Evolutionary conservation across 2,329 filamentous ascomycete genomes (phyloP).

Genomic region (Colletotrichum acutatum): DNA sequence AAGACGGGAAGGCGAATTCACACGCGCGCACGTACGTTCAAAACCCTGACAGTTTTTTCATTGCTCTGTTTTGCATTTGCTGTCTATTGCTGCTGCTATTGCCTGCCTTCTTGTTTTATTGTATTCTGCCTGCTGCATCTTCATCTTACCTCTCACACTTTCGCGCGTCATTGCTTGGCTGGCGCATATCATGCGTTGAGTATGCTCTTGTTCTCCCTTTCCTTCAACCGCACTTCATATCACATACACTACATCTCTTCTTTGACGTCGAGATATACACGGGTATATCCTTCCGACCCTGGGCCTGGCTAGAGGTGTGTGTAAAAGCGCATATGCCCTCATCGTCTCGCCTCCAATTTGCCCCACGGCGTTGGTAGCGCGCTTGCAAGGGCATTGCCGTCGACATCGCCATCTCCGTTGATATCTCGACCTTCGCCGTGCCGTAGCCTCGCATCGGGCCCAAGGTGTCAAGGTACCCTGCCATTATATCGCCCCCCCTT

Average conservation of each 20-base stretch:
- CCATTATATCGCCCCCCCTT: slow-evolving; percentile 29
- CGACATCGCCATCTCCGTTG: slow-evolving; percentile 16
- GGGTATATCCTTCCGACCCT: neutral
- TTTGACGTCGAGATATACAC: neutral
- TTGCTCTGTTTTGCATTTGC: neutral
- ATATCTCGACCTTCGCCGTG: slow-evolving; percentile 9
- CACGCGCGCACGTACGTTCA: slow-evolving; percentile 12
- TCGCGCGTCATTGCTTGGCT: neutral
- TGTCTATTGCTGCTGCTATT: neutral
- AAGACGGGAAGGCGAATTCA: neutral
- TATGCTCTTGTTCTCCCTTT: neutral
- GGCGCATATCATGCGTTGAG: neutral
- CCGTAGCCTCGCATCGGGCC: slow-evolving; percentile 19
- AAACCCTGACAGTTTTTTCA: slow-evolving; percentile 20
- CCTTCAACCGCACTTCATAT: neutral
- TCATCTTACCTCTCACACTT: neutral
- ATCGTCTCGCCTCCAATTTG: slow-evolving; percentile 21
- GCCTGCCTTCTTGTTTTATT: neutral
- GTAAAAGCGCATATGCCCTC: slow-evolving; percentile 9
- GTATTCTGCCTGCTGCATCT: neutral
- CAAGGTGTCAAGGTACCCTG: slow-evolving; percentile 27
- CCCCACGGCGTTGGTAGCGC: slow-evolving; percentile 27
- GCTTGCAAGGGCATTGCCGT: slow-evolving; percentile 31
- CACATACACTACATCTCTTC: neutral
- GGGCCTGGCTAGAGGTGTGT: neutral